Evolutionary conservation across 163 green algal genomes (phyloP).

Genomic region (Coccomyxa subellipsoidea): DNA sequence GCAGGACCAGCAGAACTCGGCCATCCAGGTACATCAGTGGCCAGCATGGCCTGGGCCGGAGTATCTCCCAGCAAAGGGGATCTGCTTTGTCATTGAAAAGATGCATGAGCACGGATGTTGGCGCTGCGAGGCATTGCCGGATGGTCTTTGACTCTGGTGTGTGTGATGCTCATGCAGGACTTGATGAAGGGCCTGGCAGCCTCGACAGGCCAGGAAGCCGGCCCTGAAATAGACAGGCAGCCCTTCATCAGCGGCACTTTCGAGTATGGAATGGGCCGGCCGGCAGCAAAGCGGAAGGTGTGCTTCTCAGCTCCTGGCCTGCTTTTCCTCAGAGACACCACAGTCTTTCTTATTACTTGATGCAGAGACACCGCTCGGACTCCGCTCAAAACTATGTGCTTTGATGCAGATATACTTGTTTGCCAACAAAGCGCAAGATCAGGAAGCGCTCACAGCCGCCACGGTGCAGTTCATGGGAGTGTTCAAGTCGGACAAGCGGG

Average conservation of each 20-base stretch:
- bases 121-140: not conserved
- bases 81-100: not conserved
- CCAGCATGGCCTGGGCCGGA: too few relatives aligned
- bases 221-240: not conserved
- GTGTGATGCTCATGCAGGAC: not conserved
- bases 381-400: too few relatives aligned
- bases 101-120: not conserved
- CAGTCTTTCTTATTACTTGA: not conserved
- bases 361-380: not conserved
- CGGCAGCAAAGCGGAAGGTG: slow-evolving; percentile 14
- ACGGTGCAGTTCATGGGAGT: slow-evolving; percentile 7
- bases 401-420: slow-evolving; percentile 23
- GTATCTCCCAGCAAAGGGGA: too few relatives aligned
- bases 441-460: not conserved
- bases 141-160: not conserved
- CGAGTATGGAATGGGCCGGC: slow-evolving; percentile 29
- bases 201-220: not conserved
- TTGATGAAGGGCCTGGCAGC: slow-evolving; percentile 3
- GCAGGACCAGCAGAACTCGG: slow-evolving; percentile 13
- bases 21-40: not conserved
- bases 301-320: not conserved
- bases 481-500: slow-evolving; percentile 14
- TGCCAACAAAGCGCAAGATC: slow-evolving; percentile 16
- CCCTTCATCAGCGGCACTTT: slow-evolving; percentile 34
- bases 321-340: not conserved